phyloP scores from a whole-genome alignment of 2,329 filamentous ascomycete species.

The Fusarium denticulatum region DNA sequence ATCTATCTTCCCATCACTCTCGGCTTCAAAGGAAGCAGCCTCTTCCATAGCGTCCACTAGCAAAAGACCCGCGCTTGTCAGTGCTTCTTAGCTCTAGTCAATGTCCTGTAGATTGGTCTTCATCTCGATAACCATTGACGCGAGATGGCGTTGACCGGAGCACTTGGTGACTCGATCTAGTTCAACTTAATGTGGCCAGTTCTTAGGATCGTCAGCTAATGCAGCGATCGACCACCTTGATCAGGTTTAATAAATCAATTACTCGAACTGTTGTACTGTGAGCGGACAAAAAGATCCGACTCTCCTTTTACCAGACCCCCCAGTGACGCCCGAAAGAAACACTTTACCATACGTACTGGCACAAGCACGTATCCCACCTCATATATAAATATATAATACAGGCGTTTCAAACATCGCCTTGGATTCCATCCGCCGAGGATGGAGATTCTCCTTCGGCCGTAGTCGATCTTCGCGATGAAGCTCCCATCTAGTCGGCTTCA shows the following conservation, averaged over 20 bases:
- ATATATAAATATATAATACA: slow-evolving; percentile 1
- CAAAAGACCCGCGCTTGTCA: background rate
- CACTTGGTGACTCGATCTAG: slow-evolving; percentile 7
- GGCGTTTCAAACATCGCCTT: background rate
- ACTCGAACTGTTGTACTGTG: background rate
- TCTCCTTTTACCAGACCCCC: slow-evolving; percentile 1
- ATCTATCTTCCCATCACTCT: slow-evolving; percentile 3
- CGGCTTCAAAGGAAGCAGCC: background rate
- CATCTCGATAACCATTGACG: background rate
- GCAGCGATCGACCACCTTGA: background rate
- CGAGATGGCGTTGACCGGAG: background rate
- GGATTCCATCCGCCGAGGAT: background rate
- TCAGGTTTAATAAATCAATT: background rate
- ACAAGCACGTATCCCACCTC: slow-evolving; percentile 1
- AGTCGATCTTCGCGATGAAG: background rate
- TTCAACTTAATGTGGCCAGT: background rate
- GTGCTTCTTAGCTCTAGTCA: background rate
- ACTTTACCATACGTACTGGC: background rate
- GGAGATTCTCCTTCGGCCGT: background rate
- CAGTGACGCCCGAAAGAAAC: slow-evolving; percentile 8
- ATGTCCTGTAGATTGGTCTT: slow-evolving; percentile 9
- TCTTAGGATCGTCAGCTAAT: background rate
- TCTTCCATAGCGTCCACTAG: background rate
- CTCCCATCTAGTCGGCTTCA: slow-evolving; percentile 43
- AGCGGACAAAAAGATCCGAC: background rate